Percentiles rank a stretch among this genome's conserved stretches.
Evolutionary conservation across 805 yeast genomes (phyloP).

Genomic region (Candida adriatica): DNA sequence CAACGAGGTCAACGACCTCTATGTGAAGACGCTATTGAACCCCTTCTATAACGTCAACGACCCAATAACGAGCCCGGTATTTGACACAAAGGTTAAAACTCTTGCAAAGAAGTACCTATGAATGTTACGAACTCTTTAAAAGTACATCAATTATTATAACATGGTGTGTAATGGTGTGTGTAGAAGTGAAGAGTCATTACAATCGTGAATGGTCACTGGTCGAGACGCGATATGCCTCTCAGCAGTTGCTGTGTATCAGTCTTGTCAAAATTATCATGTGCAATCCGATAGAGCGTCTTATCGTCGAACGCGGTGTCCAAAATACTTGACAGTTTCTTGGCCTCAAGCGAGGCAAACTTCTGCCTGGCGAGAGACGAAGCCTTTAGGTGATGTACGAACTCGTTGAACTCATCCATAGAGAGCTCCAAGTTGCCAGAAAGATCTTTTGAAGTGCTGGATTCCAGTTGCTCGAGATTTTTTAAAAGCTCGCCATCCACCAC

Average conservation of each 20-base stretch:
- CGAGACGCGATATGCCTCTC: constrained; percentile 27
- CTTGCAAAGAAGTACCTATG: constrained; percentile 72
- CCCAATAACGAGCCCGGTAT: constrained; percentile 64
- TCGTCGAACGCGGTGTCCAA: constrained; percentile 36
- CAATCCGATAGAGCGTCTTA: constrained; percentile 29
- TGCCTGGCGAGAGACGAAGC: constrained; percentile 15
- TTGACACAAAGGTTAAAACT: constrained; percentile 66
- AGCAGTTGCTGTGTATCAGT: constrained; percentile 28
- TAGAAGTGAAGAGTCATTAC: too few relatives aligned
- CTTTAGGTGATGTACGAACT: constrained; percentile 17
- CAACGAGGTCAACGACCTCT: constrained; percentile 78
- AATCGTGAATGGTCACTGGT: background rate
- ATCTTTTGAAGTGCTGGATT: constrained; percentile 10
- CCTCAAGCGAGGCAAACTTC: constrained; percentile 31
- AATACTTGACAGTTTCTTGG: constrained; percentile 34
- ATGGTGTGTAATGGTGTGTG: too few relatives aligned
- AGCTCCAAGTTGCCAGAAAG: constrained; percentile 12
- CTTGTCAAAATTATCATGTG: constrained; percentile 18
- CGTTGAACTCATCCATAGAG: constrained; percentile 17
- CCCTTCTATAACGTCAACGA: constrained; percentile 81
- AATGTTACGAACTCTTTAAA: constrained; percentile 1
- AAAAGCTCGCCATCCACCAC: constrained; percentile 17
- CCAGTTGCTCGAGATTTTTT: constrained; percentile 10
- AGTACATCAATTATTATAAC: too few relatives aligned
- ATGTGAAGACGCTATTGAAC: constrained; percentile 74